Percentiles rank a stretch among this genome's conserved stretches.
These are phyloP conservation scores for Dryas drummondii DNA, from an alignment of 306 rosid genomes.

Conservation along the genomic window DNA sequence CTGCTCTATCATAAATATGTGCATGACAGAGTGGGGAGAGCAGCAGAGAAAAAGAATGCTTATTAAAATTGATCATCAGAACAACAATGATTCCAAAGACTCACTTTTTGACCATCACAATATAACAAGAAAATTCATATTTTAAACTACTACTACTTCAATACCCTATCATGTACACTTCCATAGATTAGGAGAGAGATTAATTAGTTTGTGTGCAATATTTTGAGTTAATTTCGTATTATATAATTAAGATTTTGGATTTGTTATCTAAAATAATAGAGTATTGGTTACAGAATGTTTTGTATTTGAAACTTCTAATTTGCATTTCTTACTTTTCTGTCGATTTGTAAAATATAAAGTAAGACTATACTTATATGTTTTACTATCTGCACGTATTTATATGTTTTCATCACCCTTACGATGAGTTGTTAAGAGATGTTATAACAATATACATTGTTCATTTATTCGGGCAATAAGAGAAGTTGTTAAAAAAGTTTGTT, in stretches of 20 bases:
- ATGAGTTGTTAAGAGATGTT: too few relatives aligned
- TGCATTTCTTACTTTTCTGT: too few relatives aligned
- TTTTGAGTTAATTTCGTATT: not conserved
- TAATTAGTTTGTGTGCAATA: not conserved
- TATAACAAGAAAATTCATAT: conserved; percentile 18
- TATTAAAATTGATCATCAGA: conserved; percentile 49
- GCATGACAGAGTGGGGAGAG: conserved; percentile 47
- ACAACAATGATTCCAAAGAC: conserved; percentile 62
- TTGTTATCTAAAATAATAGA: too few relatives aligned
- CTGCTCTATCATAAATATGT: conserved; percentile 24
- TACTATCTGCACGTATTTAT: too few relatives aligned
- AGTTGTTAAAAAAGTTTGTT: conserved; percentile 33
- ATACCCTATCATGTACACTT: conserved; percentile 57
- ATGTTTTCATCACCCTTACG: too few relatives aligned
- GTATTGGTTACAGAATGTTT: too few relatives aligned
- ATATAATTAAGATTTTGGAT: too few relatives aligned
- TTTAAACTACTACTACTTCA: conserved; percentile 36
- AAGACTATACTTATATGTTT: too few relatives aligned
- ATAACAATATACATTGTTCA: too few relatives aligned
- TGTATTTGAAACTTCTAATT: too few relatives aligned
- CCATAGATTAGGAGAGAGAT: conserved; percentile 10
- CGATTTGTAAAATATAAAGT: too few relatives aligned
- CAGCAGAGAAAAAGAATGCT: conserved; percentile 47
- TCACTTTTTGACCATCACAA: conserved; percentile 73
- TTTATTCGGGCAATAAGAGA: not conserved